Percentiles rank a stretch among this genome's conserved stretches.
Evolutionary conservation across 2,329 filamentous ascomycete genomes (phyloP).

Genomic region (Colletotrichum sp.): DNA sequence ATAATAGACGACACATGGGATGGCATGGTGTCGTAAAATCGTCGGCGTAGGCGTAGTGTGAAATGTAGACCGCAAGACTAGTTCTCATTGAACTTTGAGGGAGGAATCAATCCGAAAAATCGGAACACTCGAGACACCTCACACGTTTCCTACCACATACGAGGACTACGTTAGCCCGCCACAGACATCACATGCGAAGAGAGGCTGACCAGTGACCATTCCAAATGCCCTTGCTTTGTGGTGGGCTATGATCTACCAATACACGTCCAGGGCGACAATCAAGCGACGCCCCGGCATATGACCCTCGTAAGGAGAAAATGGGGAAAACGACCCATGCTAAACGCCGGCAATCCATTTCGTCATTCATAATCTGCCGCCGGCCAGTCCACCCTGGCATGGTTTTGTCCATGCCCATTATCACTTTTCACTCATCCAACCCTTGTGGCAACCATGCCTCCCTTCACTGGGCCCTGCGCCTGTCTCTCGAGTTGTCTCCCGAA

Average conservation of each 20-base stretch:
- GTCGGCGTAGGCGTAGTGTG: too few species aligned
- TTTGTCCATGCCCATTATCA: neutral
- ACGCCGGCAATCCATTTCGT: slow-evolving; percentile 13
- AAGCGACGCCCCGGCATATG: neutral
- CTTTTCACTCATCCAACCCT: neutral
- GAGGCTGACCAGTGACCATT: neutral
- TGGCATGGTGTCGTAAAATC: too few species aligned
- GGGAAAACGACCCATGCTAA: slow-evolving; percentile 4
- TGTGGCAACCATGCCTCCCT: neutral
- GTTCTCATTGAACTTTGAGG: too few species aligned
- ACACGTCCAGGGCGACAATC: neutral
- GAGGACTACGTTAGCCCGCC: too few species aligned
- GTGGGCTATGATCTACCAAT: slow-evolving; percentile 6
- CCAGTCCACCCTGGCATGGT: neutral
- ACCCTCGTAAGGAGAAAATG: neutral
- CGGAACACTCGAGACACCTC: too few species aligned
- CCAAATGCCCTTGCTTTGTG: neutral
- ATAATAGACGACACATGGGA: too few species aligned
- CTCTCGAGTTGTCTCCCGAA: slow-evolving; percentile 6
- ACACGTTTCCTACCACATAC: too few species aligned
- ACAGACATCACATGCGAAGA: neutral
- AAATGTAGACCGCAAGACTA: too few species aligned
- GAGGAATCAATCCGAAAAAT: too few species aligned
- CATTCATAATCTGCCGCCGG: slow-evolving; percentile 7
- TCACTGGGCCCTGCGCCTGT: neutral